phyloP scores from a whole-genome alignment of 768 basidiomycete genomes.

The Tricholoma furcatifolium region DNA sequence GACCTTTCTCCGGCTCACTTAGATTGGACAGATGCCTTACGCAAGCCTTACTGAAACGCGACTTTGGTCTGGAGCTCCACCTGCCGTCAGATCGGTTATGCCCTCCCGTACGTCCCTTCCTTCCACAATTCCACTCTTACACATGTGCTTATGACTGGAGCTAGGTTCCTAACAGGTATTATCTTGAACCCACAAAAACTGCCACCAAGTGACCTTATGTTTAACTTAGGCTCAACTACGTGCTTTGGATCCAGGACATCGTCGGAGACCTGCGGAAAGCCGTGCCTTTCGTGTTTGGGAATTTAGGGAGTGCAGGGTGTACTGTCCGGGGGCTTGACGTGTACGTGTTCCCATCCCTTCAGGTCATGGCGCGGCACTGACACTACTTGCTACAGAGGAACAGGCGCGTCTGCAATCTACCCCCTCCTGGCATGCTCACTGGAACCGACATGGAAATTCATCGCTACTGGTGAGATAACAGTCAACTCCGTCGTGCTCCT shows the following conservation, averaged over 20 bases:
- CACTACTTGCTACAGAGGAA: constrained; percentile 54
- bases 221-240: constrained; percentile 73
- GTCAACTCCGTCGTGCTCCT: background rate
- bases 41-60: constrained; percentile 69
- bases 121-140: background rate
- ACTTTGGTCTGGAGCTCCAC: constrained; percentile 63
- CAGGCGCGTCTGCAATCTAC: constrained; percentile 90
- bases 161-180: constrained; percentile 73
- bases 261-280: constrained; percentile 30
- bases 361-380: background rate
- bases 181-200: background rate
- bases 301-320: background rate
- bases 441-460: constrained; percentile 53
- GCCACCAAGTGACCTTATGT: background rate
- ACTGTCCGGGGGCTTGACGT: constrained; percentile 64
- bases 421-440: constrained; percentile 68
- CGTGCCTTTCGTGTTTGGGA: constrained; percentile 6
- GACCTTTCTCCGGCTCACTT: background rate
- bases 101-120: constrained; percentile 65
- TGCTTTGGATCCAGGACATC: constrained; percentile 83
- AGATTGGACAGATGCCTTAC: constrained; percentile 62
- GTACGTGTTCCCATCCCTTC: constrained; percentile 38
- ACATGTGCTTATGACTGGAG: background rate
- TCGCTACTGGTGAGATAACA: constrained; percentile 59
- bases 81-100: constrained; percentile 77